A percentile compares a stretch with the other conserved stretches of the same genome.
phyloP scores from a whole-genome alignment of 495 filamentous ascomycete species.

The Oleoguttula mirabilis region DNA sequence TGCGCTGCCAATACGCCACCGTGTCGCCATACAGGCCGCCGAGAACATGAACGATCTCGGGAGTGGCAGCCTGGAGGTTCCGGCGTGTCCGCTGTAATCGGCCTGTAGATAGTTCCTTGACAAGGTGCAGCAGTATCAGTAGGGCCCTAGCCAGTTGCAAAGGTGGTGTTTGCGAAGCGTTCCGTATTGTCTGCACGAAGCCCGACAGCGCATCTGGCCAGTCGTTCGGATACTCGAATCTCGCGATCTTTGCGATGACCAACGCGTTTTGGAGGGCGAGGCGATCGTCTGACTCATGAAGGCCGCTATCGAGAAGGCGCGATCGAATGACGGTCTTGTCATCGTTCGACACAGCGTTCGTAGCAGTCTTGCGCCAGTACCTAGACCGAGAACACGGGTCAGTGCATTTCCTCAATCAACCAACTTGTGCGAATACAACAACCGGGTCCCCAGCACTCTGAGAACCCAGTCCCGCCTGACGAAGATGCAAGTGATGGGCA shows the following conservation, averaged over 20 bases:
- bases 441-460: no score
- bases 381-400: constrained; percentile 47
- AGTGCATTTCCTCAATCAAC: constrained; percentile 89
- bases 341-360: constrained; percentile 55
- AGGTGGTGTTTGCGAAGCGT: constrained; percentile 35
- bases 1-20: constrained; percentile 52
- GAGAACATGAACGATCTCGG: constrained; percentile 67
- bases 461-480: no score
- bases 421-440: no score
- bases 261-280: constrained; percentile 80
- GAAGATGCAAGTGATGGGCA: no score
- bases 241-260: constrained; percentile 71
- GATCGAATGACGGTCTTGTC: constrained; percentile 66
- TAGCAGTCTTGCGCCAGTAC: constrained; percentile 71
- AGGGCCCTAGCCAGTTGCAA: constrained; percentile 58
- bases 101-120: constrained; percentile 80
- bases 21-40: constrained; percentile 65
- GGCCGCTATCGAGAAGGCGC: constrained; percentile 55
- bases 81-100: constrained; percentile 56
- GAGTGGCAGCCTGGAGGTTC: constrained; percentile 60
- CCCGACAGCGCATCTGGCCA: constrained; percentile 49
- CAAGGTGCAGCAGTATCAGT: constrained; percentile 64
- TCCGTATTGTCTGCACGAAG: constrained; percentile 50
- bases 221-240: constrained; percentile 76
- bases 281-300: constrained; percentile 57